A percentile compares a stretch with the other conserved stretches of the same genome.
Conservation (phyloP, 2,329 filamentous ascomycete species). For the Passalora sequoiae region DNA sequence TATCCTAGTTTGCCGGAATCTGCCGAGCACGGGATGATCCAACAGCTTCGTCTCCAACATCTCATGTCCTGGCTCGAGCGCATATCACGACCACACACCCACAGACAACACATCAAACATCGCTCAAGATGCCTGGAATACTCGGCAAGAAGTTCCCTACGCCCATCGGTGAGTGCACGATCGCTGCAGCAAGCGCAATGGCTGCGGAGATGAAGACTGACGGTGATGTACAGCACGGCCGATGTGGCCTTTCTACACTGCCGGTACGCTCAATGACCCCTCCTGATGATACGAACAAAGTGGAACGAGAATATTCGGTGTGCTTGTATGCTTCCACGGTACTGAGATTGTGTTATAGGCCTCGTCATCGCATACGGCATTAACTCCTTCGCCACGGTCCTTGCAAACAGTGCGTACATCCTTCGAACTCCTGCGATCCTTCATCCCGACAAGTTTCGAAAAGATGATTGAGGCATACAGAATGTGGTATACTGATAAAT, state of each 20-base stretch:
- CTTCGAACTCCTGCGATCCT: too few relatives aligned
- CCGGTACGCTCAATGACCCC: constrained; percentile 58
- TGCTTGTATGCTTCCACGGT: too few relatives aligned
- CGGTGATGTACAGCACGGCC: constrained; percentile 63
- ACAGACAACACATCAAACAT: constrained; percentile 2
- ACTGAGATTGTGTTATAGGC: constrained; percentile 48
- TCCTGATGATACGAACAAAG: not conserved
- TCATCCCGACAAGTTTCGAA: not conserved
- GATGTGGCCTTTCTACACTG: constrained; percentile 88
- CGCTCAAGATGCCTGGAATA: constrained; percentile 32
- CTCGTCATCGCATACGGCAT: constrained; percentile 84
- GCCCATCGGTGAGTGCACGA: constrained; percentile 42
- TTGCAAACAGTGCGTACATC: constrained; percentile 68
- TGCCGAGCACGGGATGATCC: not conserved
- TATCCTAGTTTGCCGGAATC: not conserved
- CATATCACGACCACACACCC: constrained; percentile 1
- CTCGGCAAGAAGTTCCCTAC: constrained; percentile 50
- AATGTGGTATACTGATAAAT: constrained; percentile 7
- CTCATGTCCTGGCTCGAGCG: not conserved
- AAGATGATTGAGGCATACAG: too few relatives aligned
- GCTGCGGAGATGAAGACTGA: constrained; percentile 17
- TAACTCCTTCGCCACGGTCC: constrained; percentile 72
- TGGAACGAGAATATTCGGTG: too few relatives aligned
- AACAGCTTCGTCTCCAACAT: not conserved
- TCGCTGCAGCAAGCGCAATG: constrained; percentile 10